phyloP scores from a whole-genome alignment of 2,329 filamentous ascomycete genomes.

The Didymella segeticola region DNA sequence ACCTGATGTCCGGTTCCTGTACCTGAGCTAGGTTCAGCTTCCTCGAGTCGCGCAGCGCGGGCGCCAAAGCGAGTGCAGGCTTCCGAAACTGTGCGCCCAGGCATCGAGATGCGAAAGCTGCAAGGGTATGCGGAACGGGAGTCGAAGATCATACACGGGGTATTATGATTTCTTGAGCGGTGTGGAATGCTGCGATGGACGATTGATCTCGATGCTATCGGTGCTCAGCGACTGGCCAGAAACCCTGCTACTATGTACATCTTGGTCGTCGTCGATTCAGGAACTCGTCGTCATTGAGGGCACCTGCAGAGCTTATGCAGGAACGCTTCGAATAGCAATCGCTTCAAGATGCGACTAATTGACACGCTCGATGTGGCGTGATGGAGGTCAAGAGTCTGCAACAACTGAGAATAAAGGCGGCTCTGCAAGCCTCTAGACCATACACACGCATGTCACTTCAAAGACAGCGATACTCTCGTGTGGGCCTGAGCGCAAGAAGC shows the following conservation, averaged over 20 bases:
- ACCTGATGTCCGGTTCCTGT: not conserved
- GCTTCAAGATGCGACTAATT: not conserved
- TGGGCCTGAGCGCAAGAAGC: not conserved
- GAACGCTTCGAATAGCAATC: not conserved
- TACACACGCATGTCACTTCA: not conserved
- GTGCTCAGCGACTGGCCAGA: not conserved
- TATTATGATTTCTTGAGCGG: not conserved
- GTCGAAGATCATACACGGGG: conserved; percentile 1
- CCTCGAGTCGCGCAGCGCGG: not conserved
- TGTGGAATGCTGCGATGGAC: not conserved
- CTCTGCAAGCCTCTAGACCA: not conserved
- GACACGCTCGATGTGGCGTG: not conserved
- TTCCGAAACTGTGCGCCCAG: not conserved
- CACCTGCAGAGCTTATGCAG: not conserved
- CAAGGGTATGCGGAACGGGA: conserved; percentile 2
- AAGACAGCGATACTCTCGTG: not conserved
- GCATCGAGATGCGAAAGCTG: conserved; percentile 5
- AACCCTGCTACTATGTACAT: not conserved
- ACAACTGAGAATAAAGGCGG: not conserved
- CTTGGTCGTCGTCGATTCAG: not conserved
- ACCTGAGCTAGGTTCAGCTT: not conserved
- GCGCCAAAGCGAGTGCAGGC: not conserved
- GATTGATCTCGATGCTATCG: not conserved
- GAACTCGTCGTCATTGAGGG: not conserved
- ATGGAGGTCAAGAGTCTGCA: not conserved